phyloP scores from a whole-genome alignment of 805 yeast species.

The Metschnikowia hibisci region DNA sequence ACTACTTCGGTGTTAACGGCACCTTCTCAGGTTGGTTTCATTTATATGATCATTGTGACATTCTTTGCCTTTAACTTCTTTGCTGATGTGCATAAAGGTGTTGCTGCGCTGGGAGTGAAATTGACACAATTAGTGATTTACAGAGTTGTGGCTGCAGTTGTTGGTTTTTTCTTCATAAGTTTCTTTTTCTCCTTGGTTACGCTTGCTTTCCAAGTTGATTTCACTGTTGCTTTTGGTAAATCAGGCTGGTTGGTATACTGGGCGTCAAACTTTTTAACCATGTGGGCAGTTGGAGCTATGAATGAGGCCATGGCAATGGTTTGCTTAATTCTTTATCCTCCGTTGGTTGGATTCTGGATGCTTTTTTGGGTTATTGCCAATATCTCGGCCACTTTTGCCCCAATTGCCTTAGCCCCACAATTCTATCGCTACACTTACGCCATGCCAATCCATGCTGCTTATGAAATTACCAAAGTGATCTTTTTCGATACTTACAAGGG shows the following conservation, averaged over 20 bases:
- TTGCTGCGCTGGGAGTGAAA: constrained; percentile 43
- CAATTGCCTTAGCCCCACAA: constrained; percentile 54
- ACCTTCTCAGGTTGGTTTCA: constrained; percentile 71
- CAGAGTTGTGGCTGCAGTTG: constrained; percentile 48
- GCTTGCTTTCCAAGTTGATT: constrained; percentile 64
- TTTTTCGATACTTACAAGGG: constrained; percentile 56
- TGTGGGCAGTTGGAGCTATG: constrained; percentile 75
- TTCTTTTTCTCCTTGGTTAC: constrained; percentile 57
- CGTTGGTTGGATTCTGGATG: constrained; percentile 67
- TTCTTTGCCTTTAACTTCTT: constrained; percentile 69
- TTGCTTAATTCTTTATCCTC: constrained; percentile 52
- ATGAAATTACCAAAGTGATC: constrained; percentile 57
- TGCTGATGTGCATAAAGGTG: constrained; percentile 46
- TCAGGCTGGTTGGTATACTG: constrained; percentile 74
- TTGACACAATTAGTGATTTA: constrained; percentile 47
- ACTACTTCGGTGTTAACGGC: constrained; percentile 51
- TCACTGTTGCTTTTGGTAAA: constrained; percentile 54
- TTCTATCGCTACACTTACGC: constrained; percentile 65
- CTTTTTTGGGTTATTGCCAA: constrained; percentile 66
- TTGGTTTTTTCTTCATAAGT: constrained; percentile 54
- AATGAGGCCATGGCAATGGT: constrained; percentile 62
- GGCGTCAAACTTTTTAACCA: constrained; percentile 63
- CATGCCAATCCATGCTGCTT: constrained; percentile 64
- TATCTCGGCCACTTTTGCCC: constrained; percentile 64
- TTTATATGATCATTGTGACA: constrained; percentile 65